phyloP scores from a whole-genome alignment of 192 early-diverging fungal genomes.

The Funneliformis mosseae region DNA sequence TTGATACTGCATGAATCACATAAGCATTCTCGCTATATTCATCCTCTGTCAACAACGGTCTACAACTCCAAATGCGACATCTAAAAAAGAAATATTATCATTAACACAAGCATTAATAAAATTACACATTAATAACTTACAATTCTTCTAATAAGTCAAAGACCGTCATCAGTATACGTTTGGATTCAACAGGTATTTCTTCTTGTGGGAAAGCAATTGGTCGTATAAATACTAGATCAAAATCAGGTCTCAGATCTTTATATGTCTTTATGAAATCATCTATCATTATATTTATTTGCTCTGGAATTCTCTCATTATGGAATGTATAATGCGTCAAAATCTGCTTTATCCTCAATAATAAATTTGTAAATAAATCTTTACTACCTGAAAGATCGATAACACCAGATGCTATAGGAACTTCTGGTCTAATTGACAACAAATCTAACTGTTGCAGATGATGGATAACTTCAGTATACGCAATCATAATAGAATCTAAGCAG shows the following conservation, averaged over 20 bases:
- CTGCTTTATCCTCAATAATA: slow-evolving; percentile 6
- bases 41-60: not conserved
- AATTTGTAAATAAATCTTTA: slow-evolving; percentile 10
- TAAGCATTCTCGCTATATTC: slow-evolving; percentile 21
- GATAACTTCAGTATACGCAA: too few relatives aligned
- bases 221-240: slow-evolving; percentile 1
- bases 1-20: slow-evolving; percentile 10
- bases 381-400: slow-evolving; percentile 15
- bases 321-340: slow-evolving; percentile 9
- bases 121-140: slow-evolving; percentile 6
- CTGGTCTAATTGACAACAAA: not conserved
- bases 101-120: not conserved
- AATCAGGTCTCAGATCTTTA: slow-evolving; percentile 1
- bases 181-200: not conserved
- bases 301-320: slow-evolving; percentile 12
- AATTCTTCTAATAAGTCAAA: not conserved
- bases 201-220: not conserved
- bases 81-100: not conserved
- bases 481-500: too few relatives aligned
- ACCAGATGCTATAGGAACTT: slow-evolving; percentile 3
- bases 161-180: not conserved
- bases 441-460: too few relatives aligned
- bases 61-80: not conserved
- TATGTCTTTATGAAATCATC: slow-evolving; percentile 7
- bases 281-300: slow-evolving; percentile 18